Evolutionary conservation across 495 filamentous ascomycete genomes (phyloP).

Genomic region (Aspergillus ellipticus): DNA sequence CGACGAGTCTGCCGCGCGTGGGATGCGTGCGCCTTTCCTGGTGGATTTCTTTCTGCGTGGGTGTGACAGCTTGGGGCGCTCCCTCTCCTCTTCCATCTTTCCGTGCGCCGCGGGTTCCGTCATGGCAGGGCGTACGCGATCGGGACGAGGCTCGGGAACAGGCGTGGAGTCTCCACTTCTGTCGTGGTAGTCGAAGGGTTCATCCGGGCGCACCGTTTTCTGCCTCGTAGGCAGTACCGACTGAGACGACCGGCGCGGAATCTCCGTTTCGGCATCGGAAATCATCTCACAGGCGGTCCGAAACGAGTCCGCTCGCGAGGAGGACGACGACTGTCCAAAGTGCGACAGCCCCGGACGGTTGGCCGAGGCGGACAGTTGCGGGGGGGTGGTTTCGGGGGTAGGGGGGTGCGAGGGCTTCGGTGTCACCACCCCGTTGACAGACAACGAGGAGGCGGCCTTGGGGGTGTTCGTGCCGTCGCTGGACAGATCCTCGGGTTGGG

Average conservation of each 20-base stretch:
- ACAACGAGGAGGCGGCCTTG: slow-evolving; percentile 22
- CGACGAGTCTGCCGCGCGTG: slow-evolving; percentile 1
- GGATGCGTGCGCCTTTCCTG: background rate
- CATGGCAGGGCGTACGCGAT: background rate
- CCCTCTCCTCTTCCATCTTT: background rate
- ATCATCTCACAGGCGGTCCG: slow-evolving; percentile 65
- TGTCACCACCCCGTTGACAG: too few species aligned
- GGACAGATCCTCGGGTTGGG: slow-evolving; percentile 20
- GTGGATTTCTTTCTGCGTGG: slow-evolving; percentile 1
- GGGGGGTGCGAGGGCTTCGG: slow-evolving; percentile 65
- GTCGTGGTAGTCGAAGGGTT: background rate
- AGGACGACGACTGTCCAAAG: slow-evolving; percentile 32
- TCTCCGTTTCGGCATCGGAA: slow-evolving; percentile 59
- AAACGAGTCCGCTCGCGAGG: slow-evolving; percentile 66
- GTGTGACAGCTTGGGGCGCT: background rate
- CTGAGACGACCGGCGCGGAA: slow-evolving; percentile 40
- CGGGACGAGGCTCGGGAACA: background rate
- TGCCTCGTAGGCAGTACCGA: slow-evolving; percentile 27
- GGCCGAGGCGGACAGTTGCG: slow-evolving; percentile 46
- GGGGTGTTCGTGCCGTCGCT: slow-evolving; percentile 18
- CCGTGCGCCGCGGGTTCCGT: background rate
- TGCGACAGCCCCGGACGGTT: slow-evolving; percentile 36
- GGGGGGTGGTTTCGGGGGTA: slow-evolving; percentile 71
- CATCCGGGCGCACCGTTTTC: slow-evolving; percentile 17
- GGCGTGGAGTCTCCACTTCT: background rate